Evolutionary conservation across 495 filamentous ascomycete genomes (phyloP), one percentile per base, ranked within the genome.

Genomic region (Chaetomium fimeti): DNA sequence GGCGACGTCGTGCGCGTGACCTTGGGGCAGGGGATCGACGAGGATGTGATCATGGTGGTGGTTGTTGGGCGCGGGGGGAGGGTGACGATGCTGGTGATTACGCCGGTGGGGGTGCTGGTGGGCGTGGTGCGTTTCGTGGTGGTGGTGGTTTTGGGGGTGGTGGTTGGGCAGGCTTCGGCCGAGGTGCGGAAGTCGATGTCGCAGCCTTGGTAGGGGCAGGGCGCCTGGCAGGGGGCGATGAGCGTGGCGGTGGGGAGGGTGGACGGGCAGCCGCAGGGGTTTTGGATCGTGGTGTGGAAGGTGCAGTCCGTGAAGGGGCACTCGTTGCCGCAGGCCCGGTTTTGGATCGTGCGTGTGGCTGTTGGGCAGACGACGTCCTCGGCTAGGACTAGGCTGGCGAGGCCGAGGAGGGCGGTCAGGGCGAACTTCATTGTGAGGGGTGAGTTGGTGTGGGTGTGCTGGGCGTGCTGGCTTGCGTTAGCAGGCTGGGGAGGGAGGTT

Each of bases 1-100:
- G 78, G 78, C 24, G 69, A 67, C 8, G 77, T 78, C 12, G 75
- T 78, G 61, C 69, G 69, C 40, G 74, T 76, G 54, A 79, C 71
- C 11, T 72, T 77, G 24, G 77, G 78, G 70, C 78, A 80, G 36
- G 72, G 68, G 4, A 52, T 62, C 36, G 38, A 15, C 22, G 29
- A 60, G 22, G 48, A 16, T 20, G 36, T 24, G 16, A 65, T 69
- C 28, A 13, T 54, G 27, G 45, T 67, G 16, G 53, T 57, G 24
- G 15, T 55, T 16, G 49, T 68, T 6, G 52, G 54, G 22, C 20
- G 54, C 25, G 72, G 65, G 47, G 68, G 68, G 24, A 72, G 66
- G 18, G 64, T 70, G 48, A 67, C 60, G 59, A 75, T 47, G 68
- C 68, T 70, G 20, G 68, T 72, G 60, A 66, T 53, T 27, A 75